Conservation (phyloP, 208 protist species). For the Wallacemonas sp. region DNA sequence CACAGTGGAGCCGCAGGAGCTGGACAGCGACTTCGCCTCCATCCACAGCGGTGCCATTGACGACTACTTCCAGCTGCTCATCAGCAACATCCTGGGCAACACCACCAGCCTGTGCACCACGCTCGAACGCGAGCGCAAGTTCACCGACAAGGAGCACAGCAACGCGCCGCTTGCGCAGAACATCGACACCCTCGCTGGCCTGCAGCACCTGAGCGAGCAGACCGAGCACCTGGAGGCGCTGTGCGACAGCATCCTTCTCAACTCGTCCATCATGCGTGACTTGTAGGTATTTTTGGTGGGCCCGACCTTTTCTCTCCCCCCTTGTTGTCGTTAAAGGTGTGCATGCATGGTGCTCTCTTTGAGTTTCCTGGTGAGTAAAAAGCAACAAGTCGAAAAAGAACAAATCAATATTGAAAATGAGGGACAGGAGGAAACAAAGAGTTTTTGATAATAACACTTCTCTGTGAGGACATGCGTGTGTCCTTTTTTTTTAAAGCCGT, state of each 20-base stretch:
- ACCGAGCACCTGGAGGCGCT: conserved; percentile 66
- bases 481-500: too few relatives aligned
- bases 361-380: not conserved
- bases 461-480: not conserved
- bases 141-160: conserved; percentile 41
- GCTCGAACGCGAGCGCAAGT: conserved; percentile 45
- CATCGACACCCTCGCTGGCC: conserved; percentile 50
- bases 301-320: not conserved
- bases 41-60: conserved; percentile 43
- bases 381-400: not conserved
- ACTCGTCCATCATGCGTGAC: conserved; percentile 39
- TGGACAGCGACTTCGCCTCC: conserved; percentile 38
- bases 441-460: not conserved
- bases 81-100: conserved; percentile 53
- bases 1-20: conserved; percentile 22
- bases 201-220: conserved; percentile 63
- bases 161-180: conserved; percentile 45
- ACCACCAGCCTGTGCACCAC: conserved; percentile 30
- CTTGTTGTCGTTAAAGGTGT: not conserved
- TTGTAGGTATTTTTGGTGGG: conserved; percentile 24
- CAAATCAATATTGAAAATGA: not conserved
- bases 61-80: conserved; percentile 56
- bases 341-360: not conserved
- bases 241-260: conserved; percentile 55
- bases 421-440: not conserved